phyloP scores from a whole-genome alignment of 768 basidiomycete genomes.

The Kwoniella dejecticola region DNA sequence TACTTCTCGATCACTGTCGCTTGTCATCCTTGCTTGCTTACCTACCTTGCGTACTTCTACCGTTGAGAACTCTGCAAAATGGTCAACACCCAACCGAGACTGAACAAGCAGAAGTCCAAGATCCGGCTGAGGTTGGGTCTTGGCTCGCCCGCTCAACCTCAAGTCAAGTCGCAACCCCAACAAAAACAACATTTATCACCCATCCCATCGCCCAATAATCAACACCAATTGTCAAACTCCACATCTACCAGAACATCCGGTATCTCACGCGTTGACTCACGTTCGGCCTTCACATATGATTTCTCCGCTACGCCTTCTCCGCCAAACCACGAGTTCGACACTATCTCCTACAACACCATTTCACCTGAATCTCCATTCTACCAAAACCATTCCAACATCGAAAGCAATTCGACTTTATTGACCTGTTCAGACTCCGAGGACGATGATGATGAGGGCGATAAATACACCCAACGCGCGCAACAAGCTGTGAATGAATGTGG shows the following conservation, averaged over 20 bases:
- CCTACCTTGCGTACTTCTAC: not conserved
- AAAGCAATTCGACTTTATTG: not conserved
- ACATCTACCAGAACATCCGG: conserved; percentile 17
- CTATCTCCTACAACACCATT: conserved; percentile 30
- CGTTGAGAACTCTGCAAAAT: not conserved
- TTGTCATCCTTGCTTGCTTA: not conserved
- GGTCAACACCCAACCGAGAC: conserved; percentile 21
- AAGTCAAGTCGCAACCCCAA: conserved; percentile 24
- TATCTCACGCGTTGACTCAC: conserved; percentile 28
- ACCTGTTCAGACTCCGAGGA: not conserved
- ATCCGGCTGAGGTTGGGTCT: conserved; percentile 51
- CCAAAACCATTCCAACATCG: not conserved
- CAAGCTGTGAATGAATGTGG: not conserved
- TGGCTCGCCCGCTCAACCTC: conserved; percentile 44
- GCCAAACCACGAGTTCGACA: conserved; percentile 24
- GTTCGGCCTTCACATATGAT: conserved; percentile 40
- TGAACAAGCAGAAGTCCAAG: conserved; percentile 49
- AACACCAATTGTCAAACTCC: conserved; percentile 9
- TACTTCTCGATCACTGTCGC: not conserved
- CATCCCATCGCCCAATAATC: not conserved
- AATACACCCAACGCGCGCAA: too few species aligned
- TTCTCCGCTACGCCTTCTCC: conserved; percentile 18
- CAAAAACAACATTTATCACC: conserved; percentile 5
- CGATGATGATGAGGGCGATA: not conserved
- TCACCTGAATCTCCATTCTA: conserved; percentile 12